Base-by-base conservation (phyloP, 2,329 filamentous ascomycete species). In the Rhynchosporium graminicola region DNA sequence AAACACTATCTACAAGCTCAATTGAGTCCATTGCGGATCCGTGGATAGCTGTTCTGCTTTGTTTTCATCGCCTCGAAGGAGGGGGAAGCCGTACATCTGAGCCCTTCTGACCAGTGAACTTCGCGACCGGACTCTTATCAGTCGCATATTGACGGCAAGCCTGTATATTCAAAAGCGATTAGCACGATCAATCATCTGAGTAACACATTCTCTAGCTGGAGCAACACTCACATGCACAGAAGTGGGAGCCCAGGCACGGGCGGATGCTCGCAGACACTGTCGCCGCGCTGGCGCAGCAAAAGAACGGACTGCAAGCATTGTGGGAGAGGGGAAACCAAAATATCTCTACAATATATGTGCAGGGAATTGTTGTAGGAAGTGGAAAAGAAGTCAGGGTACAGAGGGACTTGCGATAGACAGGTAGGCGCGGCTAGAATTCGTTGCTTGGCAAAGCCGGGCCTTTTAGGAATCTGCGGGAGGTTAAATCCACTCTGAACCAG, bases 61-160 rank as follows among this genome's bases (percentile, higher is more conserved):
- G 80, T 79, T 63, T 52, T 54, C 76, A 26, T 13, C 26, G 52
- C 66, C 66, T 69, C 62, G 65, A 9, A 29, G 51, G 55, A 47
- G 54, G 60, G 20, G 60, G 52, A 55, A 68, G 69, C 81, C 89
- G 77, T 87, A 95, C 91, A 83, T 94, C 89, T 76, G 88, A 81
- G 76, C 90, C 91, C 82, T 96, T 97, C 76, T 86, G 84, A 72
- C 94, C 95, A 74, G 91, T 89, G 83, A 97, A 99, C 82, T 95
- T 91, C 78, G 93, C 95, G 73, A 98, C 92, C 73, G 85, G 85
- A 47, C 90, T 86, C 65, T 84, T 79, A 72, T 73, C 74, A 75
- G 72, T 85, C 76, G 85, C 86, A 81, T 88, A 93, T 79, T 78
- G 84, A 76, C 86, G 80, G 76, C 79, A 77, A 76, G 78, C 79